Base-by-base conservation (phyloP, 2,329 filamentous ascomycete genomes). In the Ophiostoma montium region DNA sequence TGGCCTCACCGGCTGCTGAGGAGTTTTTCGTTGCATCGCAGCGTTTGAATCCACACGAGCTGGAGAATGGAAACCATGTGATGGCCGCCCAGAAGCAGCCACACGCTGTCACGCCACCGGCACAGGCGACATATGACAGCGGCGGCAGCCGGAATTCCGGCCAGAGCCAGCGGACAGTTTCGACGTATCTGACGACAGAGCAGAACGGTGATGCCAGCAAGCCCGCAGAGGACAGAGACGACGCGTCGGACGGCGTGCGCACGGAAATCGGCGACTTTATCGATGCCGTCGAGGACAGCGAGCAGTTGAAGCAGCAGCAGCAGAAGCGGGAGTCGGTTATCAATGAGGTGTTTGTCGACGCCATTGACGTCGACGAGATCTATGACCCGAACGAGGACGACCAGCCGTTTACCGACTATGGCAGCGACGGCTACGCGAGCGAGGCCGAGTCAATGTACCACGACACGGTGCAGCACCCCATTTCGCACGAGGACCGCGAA, bases 401-500 rank as follows among this genome's bases (percentile, higher is more conserved):
- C 2, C 42, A 18, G 9, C 46, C 41, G 6, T 44, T 46, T 9
- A 10, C n/a, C 9, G 41, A 41, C 19, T 38, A 38, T 21, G 23
- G 4, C 30, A 15, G 16, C 38, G 56, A 56, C 18, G 66, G 64
- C 42, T 69, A 67, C 30, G 70, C 70, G 19, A 83, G 80, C 57
- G 80, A 86, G 57, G 70, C 76, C 57, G 72, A 79, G 48, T 76
- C 76, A 12, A 67, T 80, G 7, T 81, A 84, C 57, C 76, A 82
- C 57, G 79, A 81, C 56, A 68, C 73, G 0, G 62, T 72, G 44
- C 70, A 76, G 49, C 72, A 76, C 47, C 73, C 75, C 9, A 67
- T 84, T 6, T 86, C 87, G 0, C 90, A 96, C 59, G 90, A 96
- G 66, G 88, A 95, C 62, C 84, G 90, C 18, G 82, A 89, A 56